These are phyloP conservation scores for Dipodascopsis uninucleata DNA, from an alignment of 805 yeast species.

Conservation along the genomic window DNA sequence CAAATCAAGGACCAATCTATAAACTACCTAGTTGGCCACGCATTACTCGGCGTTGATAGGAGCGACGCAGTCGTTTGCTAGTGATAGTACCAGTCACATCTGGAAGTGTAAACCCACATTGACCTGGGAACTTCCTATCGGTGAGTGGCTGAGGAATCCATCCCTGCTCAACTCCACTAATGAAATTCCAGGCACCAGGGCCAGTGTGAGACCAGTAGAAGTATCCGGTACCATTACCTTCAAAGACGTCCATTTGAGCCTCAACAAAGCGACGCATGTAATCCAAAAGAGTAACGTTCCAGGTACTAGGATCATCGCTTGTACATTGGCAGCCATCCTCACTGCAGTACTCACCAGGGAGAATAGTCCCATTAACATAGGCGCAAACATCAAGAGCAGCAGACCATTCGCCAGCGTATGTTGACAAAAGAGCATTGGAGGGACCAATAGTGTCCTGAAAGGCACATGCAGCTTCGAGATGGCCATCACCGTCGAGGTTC, in stretches of 20 bases:
- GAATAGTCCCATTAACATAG: constrained; percentile 52
- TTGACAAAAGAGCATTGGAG: constrained; percentile 37
- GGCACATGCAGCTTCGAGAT: constrained; percentile 12
- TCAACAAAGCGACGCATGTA: constrained; percentile 70
- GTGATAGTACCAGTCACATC: not conserved
- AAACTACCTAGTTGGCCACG: constrained; percentile 2
- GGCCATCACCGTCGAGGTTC: constrained; percentile 17
- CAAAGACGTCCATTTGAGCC: constrained; percentile 84
- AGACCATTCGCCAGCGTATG: constrained; percentile 75
- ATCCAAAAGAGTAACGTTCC: constrained; percentile 56
- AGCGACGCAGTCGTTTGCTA: not conserved
- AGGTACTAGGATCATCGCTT: constrained; percentile 44
- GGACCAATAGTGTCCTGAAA: constrained; percentile 5
- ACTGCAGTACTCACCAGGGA: constrained; percentile 82
- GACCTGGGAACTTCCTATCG: constrained; percentile 64
- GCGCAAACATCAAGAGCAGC: constrained; percentile 51
- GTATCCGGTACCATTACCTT: constrained; percentile 69
- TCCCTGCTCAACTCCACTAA: constrained; percentile 51
- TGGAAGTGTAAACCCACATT: constrained; percentile 45
- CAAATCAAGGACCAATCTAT: not conserved
- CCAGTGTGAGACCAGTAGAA: constrained; percentile 91
- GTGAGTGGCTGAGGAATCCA: constrained; percentile 78
- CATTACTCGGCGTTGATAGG: constrained; percentile 2
- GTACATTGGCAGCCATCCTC: constrained; percentile 56
- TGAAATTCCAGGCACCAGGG: constrained; percentile 80